Evolutionary conservation across 2,329 filamentous ascomycete genomes (phyloP).

Genomic region (Colletotrichum tropicicola): DNA sequence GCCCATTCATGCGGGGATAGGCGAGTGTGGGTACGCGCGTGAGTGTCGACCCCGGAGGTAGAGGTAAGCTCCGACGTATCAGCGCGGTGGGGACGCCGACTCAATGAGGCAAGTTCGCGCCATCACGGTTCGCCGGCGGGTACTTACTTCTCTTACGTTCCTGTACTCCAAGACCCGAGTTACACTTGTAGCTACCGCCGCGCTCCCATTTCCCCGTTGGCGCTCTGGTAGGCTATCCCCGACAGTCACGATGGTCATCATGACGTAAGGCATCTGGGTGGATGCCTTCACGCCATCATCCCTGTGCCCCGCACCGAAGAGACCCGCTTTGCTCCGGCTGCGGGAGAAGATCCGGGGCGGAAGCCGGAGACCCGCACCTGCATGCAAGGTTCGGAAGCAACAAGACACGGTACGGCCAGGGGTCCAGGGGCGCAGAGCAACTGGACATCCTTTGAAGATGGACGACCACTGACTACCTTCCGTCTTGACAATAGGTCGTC

Average conservation of each 20-base stretch:
- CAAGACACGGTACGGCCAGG: not conserved
- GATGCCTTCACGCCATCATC: not conserved
- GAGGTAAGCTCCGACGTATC: constrained; percentile 24
- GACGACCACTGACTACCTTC: too few species aligned
- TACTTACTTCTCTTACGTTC: not conserved
- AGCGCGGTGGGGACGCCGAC: constrained; percentile 7
- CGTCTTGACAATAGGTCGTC: too few species aligned
- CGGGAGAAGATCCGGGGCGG: not conserved
- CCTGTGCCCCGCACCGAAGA: not conserved
- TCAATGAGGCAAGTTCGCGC: constrained; percentile 6
- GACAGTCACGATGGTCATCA: not conserved
- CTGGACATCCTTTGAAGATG: too few species aligned
- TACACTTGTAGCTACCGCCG: too few species aligned
- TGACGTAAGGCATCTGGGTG: not conserved
- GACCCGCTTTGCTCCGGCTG: not conserved
- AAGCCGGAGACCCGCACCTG: not conserved
- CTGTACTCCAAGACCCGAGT: not conserved
- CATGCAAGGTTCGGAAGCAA: not conserved
- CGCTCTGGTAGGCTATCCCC: too few species aligned
- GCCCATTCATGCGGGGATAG: not conserved
- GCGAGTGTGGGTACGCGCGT: not conserved
- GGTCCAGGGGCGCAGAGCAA: too few species aligned
- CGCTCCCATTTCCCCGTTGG: too few species aligned
- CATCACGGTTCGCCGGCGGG: constrained; percentile 7
- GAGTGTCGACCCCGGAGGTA: not conserved